A percentile compares a stretch with the other conserved stretches of the same genome.
Evolutionary conservation across 192 early-diverging fungal species (phyloP).

Genomic region (Obelidium mucronatum): DNA sequence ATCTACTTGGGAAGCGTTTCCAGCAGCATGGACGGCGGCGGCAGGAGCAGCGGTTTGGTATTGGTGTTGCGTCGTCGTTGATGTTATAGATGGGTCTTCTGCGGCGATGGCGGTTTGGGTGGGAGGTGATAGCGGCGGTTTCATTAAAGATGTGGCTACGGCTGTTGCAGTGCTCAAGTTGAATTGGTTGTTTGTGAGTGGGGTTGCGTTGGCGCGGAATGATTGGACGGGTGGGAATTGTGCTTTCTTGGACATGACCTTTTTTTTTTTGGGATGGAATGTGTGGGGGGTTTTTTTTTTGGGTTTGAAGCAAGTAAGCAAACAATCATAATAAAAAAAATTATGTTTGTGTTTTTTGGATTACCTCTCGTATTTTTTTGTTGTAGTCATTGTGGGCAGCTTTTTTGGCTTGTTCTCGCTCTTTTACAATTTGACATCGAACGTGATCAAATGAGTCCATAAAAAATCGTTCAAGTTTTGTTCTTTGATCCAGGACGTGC

Average conservation of each 20-base stretch:
- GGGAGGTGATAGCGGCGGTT: slow-evolving; percentile 33
- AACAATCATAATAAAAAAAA: too few relatives aligned
- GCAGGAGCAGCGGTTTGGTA: neutral
- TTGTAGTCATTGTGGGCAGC: slow-evolving; percentile 54
- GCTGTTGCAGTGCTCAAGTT: slow-evolving; percentile 29
- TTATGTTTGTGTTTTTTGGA: too few relatives aligned
- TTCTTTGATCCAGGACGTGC: slow-evolving; percentile 67
- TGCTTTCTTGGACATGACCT: slow-evolving; percentile 38
- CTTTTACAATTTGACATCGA: slow-evolving; percentile 44
- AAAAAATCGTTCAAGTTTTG: slow-evolving; percentile 68
- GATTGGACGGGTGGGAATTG: slow-evolving; percentile 48
- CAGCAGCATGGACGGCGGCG: neutral
- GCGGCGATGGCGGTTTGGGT: slow-evolving; percentile 25
- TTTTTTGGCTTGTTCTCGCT: slow-evolving; percentile 41
- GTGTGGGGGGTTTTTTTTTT: neutral
- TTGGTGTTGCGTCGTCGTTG: too few relatives aligned
- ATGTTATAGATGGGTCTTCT: slow-evolving; percentile 17
- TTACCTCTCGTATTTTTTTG: slow-evolving; percentile 53
- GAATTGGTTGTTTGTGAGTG: slow-evolving; percentile 33
- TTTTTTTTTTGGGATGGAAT: neutral
- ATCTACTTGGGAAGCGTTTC: slow-evolving; percentile 38
- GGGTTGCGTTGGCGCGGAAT: slow-evolving; percentile 33
- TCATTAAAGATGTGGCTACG: slow-evolving; percentile 27
- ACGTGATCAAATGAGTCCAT: slow-evolving; percentile 68
- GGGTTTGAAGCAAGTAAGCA: neutral